These are phyloP conservation scores for Talaromyces adpressus DNA, from an alignment of 495 filamentous ascomycete genomes.

Conservation along the genomic window DNA sequence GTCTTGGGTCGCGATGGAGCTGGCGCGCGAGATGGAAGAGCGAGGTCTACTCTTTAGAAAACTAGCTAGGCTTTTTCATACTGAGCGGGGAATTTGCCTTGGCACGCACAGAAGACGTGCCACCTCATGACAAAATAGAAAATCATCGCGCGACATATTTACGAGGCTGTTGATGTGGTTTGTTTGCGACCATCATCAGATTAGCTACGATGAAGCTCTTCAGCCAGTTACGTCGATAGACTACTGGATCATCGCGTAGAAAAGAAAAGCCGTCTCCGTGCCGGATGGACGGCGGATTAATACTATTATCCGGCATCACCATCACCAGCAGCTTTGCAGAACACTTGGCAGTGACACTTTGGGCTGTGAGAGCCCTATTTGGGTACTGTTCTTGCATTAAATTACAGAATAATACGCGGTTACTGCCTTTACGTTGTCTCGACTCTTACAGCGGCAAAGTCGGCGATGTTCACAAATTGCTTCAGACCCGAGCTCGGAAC, in stretches of 20 bases:
- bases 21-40: background rate
- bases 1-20: background rate
- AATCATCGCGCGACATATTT: slow-evolving; percentile 2
- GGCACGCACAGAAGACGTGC: slow-evolving; percentile 5
- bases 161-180: slow-evolving; percentile 4
- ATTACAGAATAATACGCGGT: background rate
- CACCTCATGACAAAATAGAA: background rate
- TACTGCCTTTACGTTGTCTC: background rate
- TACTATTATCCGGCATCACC: slow-evolving; percentile 8
- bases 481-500: background rate
- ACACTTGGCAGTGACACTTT: background rate
- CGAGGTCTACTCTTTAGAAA: background rate
- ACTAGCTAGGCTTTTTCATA: slow-evolving; percentile 8
- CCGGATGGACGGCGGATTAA: slow-evolving; percentile 8
- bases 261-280: slow-evolving; percentile 11
- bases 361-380: background rate
- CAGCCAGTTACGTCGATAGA: background rate
- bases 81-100: slow-evolving; percentile 7
- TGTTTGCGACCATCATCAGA: background rate
- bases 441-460: background rate
- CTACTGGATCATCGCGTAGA: slow-evolving; percentile 9
- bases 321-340: background rate
- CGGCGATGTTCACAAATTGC: background rate
- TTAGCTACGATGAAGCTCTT: background rate
- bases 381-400: background rate